These are phyloP conservation scores for Simmondsia chinensis DNA, from an alignment of 148 eudicot species.

Conservation along the genomic window DNA sequence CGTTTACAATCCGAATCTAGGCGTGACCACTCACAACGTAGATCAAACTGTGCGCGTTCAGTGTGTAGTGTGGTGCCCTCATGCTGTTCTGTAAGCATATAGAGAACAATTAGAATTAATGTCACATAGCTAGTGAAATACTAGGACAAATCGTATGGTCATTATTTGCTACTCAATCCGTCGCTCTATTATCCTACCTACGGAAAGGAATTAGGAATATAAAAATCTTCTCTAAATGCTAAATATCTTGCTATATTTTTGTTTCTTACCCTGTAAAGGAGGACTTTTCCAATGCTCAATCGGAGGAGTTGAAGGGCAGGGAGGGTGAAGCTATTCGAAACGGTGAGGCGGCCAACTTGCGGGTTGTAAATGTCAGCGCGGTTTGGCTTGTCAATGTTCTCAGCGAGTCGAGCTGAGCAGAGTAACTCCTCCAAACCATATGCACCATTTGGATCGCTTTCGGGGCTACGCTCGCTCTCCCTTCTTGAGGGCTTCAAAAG, in stretches of 20 bases:
- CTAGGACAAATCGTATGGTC: too few species aligned
- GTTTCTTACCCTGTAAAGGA: constrained; percentile 52
- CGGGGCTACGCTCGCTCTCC: neutral
- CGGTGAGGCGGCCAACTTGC: constrained; percentile 49
- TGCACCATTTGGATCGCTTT: neutral
- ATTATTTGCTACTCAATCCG: too few species aligned
- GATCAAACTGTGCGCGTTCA: constrained; percentile 49
- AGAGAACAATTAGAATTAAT: neutral
- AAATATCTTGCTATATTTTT: too few species aligned
- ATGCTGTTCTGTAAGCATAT: constrained; percentile 39
- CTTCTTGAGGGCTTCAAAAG: constrained; percentile 42
- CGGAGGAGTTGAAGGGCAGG: constrained; percentile 50
- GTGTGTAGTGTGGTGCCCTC: constrained; percentile 54
- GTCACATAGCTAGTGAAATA: too few species aligned
- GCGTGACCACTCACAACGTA: constrained; percentile 47
- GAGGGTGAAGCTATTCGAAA: constrained; percentile 45
- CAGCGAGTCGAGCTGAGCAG: constrained; percentile 34
- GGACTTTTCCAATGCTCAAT: constrained; percentile 65
- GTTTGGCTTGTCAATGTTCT: constrained; percentile 43
- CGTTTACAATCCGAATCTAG: constrained; percentile 53
- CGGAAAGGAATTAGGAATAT: neutral
- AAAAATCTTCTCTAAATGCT: neutral
- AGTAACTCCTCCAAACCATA: constrained; percentile 71
- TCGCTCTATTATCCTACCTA: neutral
- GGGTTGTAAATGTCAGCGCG: constrained; percentile 65